A percentile compares a stretch with the other conserved stretches of the same genome.
phyloP scores from a whole-genome alignment of 768 basidiomycete genomes.

The Suillus lakei region DNA sequence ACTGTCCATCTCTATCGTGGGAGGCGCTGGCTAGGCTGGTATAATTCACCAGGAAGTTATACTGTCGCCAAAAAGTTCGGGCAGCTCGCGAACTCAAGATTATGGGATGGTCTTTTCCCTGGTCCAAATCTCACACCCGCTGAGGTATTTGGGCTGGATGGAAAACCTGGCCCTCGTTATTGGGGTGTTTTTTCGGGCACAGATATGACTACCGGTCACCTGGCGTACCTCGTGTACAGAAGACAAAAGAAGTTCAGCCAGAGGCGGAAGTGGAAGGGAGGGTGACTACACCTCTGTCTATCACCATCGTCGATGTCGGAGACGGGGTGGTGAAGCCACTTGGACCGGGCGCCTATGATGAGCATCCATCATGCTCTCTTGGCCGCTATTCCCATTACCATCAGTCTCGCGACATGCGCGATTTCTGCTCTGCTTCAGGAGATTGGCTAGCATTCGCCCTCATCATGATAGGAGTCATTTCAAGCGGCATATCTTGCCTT shows the following conservation, averaged over 20 bases:
- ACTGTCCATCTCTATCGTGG: slow-evolving; percentile 37
- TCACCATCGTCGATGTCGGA: slow-evolving; percentile 21
- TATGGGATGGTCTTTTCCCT: slow-evolving; percentile 32
- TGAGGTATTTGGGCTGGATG: slow-evolving; percentile 33
- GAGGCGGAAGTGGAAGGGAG: slow-evolving; percentile 24
- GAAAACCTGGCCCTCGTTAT: slow-evolving; percentile 32
- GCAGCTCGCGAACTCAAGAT: slow-evolving; percentile 26
- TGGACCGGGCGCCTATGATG: slow-evolving; percentile 15
- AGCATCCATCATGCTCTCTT: slow-evolving; percentile 18
- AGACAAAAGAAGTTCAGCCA: slow-evolving; percentile 12
- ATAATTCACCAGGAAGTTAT: slow-evolving; percentile 40
- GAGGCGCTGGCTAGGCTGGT: slow-evolving; percentile 43
- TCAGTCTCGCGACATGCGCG: slow-evolving; percentile 26
- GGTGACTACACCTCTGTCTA: slow-evolving; percentile 18
- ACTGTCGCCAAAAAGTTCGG: slow-evolving; percentile 36
- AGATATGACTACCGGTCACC: slow-evolving; percentile 23
- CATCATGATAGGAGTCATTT: slow-evolving; percentile 38
- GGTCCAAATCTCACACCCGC: slow-evolving; percentile 22
- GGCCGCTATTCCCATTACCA: slow-evolving; percentile 28
- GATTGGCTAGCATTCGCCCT: slow-evolving; percentile 39
- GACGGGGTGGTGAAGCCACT: slow-evolving; percentile 5
- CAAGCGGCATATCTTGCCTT: slow-evolving; percentile 35
- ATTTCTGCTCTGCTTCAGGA: slow-evolving; percentile 26
- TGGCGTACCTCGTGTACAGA: slow-evolving; percentile 26
- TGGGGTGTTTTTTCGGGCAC: slow-evolving; percentile 31